Base-by-base conservation (phyloP, 2,329 filamentous ascomycete genomes). In the Sarocladium strictum region DNA sequence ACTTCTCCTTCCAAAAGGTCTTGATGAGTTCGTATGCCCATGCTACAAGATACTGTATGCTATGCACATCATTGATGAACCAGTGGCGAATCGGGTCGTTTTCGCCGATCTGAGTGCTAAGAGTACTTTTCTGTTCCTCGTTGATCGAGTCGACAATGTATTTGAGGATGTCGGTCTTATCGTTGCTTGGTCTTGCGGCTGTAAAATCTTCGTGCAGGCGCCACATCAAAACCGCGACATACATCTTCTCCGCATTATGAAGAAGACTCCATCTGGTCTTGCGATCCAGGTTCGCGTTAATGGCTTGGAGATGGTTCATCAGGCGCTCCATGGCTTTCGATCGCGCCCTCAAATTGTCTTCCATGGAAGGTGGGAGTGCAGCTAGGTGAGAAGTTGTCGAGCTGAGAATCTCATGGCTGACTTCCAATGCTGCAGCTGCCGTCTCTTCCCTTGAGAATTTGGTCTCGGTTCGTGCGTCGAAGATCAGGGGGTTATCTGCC, bases 221-320 rank as follows among this genome's bases (percentile, higher is more conserved):
- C 91, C 93, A 97, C 35, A 97, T 77, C 45, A 84, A 78, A 57
- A 81, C 79, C 17, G 90, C 90, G 33, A 91, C 89, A 41, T 87
- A 84, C 72, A 97, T 80, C 69, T 92, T 96, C 68, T 99, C 94
- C 0, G 93, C 93, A 63, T 93, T 85, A 77, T 85, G 89, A n/a
- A 99, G 74, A 29, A 99, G 72, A 58, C 80, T 78, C 91, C 92
- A 97, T 61, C 85, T 84, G 1, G 85, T 85, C 23, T 73, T 73
- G 38, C 83, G 81, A 59, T 87, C 83, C 5, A 97, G 68, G 2
- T 82, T 74, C 24, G 84, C 77, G 57, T 84, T 85, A 29, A 86
- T 84, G 5, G 79, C 78, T 58, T 80, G 79, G 12, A 97, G 72
- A 60, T 94, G 84, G 2, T 76, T 73, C 54, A 90, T 89, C 53